phyloP scores from a whole-genome alignment of 2,329 filamentous ascomycete species.

The Xylariaceae sp. region DNA sequence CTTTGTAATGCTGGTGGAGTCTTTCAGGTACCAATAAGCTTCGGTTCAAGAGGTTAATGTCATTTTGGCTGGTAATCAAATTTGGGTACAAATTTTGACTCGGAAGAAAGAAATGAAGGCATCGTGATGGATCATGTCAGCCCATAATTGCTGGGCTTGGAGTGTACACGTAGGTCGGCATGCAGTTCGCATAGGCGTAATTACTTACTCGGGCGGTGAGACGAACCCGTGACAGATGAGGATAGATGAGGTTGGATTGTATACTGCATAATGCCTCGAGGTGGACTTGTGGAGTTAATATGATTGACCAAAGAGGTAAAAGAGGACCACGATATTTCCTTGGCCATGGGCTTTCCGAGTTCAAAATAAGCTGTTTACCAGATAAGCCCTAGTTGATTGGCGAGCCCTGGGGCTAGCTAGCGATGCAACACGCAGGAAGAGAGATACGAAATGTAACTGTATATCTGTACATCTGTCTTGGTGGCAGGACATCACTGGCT shows the following conservation, averaged over 20 bases:
- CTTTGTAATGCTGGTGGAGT: constrained; percentile 13
- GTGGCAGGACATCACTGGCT: constrained; percentile 24
- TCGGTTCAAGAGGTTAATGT: constrained; percentile 5
- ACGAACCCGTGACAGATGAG: constrained; percentile 26
- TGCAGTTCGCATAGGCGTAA: constrained; percentile 30
- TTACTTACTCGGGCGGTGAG: constrained; percentile 29
- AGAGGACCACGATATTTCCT: constrained; percentile 19
- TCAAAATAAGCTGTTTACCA: constrained; percentile 21
- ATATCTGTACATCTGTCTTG: constrained; percentile 17
- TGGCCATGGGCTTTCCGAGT: constrained; percentile 18
- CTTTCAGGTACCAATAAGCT: constrained; percentile 25
- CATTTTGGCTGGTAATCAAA: constrained; percentile 5
- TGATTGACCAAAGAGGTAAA: constrained; percentile 21
- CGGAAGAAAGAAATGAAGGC: constrained; percentile 26
- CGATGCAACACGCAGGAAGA: constrained; percentile 20
- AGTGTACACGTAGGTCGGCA: constrained; percentile 32
- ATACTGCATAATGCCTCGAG: constrained; percentile 13
- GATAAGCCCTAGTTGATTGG: constrained; percentile 25
- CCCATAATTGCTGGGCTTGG: constrained; percentile 20
- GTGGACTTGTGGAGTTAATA: constrained; percentile 20
- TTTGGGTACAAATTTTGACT: constrained; percentile 5
- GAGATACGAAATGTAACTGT: constrained; percentile 25
- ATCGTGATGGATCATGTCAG: constrained; percentile 31
- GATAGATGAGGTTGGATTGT: constrained; percentile 26
- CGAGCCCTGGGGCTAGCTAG: constrained; percentile 26